Conservation (phyloP, 495 filamentous ascomycete genomes). For the Xylaria longipes region DNA sequence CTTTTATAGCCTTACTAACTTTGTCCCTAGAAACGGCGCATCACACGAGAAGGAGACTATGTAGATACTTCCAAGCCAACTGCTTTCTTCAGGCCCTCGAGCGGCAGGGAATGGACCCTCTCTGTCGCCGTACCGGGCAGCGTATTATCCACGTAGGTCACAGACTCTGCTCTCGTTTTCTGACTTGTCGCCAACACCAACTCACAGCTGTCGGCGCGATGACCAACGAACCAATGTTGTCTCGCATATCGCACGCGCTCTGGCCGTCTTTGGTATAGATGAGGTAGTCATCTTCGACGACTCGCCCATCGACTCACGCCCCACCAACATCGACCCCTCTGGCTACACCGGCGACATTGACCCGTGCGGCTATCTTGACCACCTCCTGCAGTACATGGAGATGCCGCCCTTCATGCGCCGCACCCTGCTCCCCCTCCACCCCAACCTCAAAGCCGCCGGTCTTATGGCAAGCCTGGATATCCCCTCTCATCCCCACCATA, state of each 20-base stretch:
- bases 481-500: constrained; percentile 71
- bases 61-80: constrained; percentile 41
- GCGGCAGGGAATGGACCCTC: constrained; percentile 53
- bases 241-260: constrained; percentile 72
- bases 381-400: constrained; percentile 76
- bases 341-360: constrained; percentile 69
- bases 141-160: constrained; percentile 54
- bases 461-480: constrained; percentile 74
- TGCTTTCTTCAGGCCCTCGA: constrained; percentile 45
- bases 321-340: constrained; percentile 49
- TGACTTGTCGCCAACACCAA: constrained; percentile 16
- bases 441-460: constrained; percentile 69
- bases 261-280: constrained; percentile 78
- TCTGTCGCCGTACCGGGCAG: constrained; percentile 57
- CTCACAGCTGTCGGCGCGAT: constrained; percentile 53
- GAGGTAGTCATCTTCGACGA: constrained; percentile 80
- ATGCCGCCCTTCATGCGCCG: constrained; percentile 76
- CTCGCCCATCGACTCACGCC: constrained; percentile 46
- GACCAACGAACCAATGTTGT: constrained; percentile 70
- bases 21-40: constrained; percentile 47
- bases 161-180: neutral
- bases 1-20: neutral
- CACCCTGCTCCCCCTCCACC: constrained; percentile 71
- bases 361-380: constrained; percentile 72
- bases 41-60: constrained; percentile 45